A percentile compares a stretch with the other conserved stretches of the same genome.
Conservation (phyloP, 768 basidiomycete genomes). For the Nidularia sp. region DNA sequence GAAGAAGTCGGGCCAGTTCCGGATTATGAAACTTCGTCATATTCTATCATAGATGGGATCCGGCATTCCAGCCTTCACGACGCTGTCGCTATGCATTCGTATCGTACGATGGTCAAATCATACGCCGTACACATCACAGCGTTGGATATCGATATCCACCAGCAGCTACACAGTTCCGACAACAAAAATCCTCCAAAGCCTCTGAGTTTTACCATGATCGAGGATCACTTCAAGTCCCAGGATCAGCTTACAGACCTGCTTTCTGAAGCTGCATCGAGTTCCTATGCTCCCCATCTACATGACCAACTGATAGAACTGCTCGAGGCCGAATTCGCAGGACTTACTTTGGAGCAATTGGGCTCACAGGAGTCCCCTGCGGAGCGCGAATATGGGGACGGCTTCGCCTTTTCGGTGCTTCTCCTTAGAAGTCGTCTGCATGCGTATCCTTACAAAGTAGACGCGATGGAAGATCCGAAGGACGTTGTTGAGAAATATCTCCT, state of each 20-base stretch:
- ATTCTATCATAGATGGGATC: constrained; percentile 41
- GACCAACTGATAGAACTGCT: constrained; percentile 53
- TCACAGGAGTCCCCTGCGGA: constrained; percentile 57
- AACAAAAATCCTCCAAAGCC: constrained; percentile 31
- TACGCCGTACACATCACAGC: constrained; percentile 72
- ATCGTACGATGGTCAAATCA: constrained; percentile 69
- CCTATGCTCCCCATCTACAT: constrained; percentile 71
- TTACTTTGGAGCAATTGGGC: constrained; percentile 63
- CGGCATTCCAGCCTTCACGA: constrained; percentile 56
- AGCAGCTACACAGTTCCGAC: constrained; percentile 32
- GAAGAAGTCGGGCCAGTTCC: constrained; percentile 75
- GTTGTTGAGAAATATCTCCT: constrained; percentile 55
- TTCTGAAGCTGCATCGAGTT: constrained; percentile 63
- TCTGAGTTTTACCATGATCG: constrained; percentile 55
- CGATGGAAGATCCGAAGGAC: constrained; percentile 37
- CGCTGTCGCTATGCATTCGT: constrained; percentile 57
- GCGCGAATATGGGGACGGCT: constrained; percentile 78
- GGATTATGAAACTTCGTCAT: constrained; percentile 55
- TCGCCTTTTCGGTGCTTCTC: constrained; percentile 62
- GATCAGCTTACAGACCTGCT: constrained; percentile 66
- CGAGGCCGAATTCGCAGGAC: constrained; percentile 46
- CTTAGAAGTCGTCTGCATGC: constrained; percentile 60
- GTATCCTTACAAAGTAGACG: constrained; percentile 33
- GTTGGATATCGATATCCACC: constrained; percentile 66
- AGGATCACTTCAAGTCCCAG: constrained; percentile 51